These are phyloP conservation scores for Botrytis deweyae DNA, from an alignment of 2,329 filamentous ascomycete genomes.

Conservation along the genomic window DNA sequence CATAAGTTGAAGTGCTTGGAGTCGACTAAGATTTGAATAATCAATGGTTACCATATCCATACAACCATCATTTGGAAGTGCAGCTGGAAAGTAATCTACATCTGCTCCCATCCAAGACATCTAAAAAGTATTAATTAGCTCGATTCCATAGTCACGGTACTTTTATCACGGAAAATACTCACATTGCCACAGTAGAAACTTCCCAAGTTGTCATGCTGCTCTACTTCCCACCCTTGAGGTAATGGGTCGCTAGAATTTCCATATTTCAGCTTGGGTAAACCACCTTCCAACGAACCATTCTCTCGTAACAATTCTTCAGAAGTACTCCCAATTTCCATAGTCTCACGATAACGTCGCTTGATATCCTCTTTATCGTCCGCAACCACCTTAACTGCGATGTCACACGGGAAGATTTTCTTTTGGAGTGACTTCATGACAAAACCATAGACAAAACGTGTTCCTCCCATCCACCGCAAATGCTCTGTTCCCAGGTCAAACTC, in stretches of 20 bases:
- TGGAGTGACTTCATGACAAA: conserved; percentile 70
- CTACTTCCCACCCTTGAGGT: conserved; percentile 70
- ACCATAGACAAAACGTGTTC: conserved; percentile 77
- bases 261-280: conserved; percentile 70
- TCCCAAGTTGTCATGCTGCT: conserved; percentile 72
- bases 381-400: conserved; percentile 78
- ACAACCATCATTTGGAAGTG: conserved; percentile 75
- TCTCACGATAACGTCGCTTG: conserved; percentile 64
- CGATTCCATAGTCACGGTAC: neutral
- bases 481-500: conserved; percentile 87
- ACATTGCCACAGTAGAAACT: conserved; percentile 91
- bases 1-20: conserved; percentile 66
- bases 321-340: conserved; percentile 33
- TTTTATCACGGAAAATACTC: conserved; percentile 39
- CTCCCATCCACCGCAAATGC: conserved; percentile 83
- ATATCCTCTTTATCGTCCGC: conserved; percentile 71
- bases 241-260: conserved; percentile 74
- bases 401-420: conserved; percentile 79
- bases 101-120: conserved; percentile 87
- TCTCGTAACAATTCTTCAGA: neutral
- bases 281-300: conserved; percentile 37
- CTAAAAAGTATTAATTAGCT: conserved; percentile 39
- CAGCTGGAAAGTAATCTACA: conserved; percentile 79
- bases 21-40: conserved; percentile 62
- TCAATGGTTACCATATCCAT: conserved; percentile 79